Percentiles rank a stretch among this genome's conserved stretches.
These are phyloP conservation scores for Annulohypoxylon stygium DNA, from an alignment of 495 filamentous ascomycete species.

Conservation along the genomic window DNA sequence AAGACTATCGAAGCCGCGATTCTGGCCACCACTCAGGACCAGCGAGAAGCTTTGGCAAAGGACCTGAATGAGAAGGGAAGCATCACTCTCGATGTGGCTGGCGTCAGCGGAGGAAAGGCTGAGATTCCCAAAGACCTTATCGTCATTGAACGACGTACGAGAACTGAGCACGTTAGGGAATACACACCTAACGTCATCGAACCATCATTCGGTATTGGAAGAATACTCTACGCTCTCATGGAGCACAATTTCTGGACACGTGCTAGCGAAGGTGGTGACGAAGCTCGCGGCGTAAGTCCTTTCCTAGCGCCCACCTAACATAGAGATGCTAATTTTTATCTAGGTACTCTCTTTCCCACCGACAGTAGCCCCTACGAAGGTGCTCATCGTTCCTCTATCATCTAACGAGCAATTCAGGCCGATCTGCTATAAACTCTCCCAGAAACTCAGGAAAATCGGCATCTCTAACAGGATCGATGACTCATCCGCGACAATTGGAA, in stretches of 20 bases:
- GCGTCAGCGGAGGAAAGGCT: constrained; percentile 67
- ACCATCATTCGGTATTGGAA: constrained; percentile 78
- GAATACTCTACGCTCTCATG: constrained; percentile 73
- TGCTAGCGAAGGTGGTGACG: constrained; percentile 73
- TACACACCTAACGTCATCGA: constrained; percentile 79
- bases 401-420: constrained; percentile 71
- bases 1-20: constrained; percentile 71
- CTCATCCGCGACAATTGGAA: constrained; percentile 77
- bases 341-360: constrained; percentile 82
- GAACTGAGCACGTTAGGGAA: constrained; percentile 67
- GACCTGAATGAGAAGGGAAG: constrained; percentile 64
- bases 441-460: constrained; percentile 69
- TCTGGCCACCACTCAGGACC: constrained; percentile 66
- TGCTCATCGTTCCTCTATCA: constrained; percentile 80
- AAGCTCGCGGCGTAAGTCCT: constrained; percentile 73
- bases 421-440: constrained; percentile 66
- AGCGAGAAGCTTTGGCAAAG: constrained; percentile 66
- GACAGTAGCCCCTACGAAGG: constrained; percentile 78
- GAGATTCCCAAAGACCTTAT: constrained; percentile 69
- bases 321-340: constrained; percentile 36
- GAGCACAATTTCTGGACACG: constrained; percentile 77
- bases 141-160: constrained; percentile 67
- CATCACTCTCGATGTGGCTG: constrained; percentile 67
- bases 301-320: not conserved
- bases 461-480: constrained; percentile 77